Conservation (phyloP, 306 rosid species). For the Trifolium dubium region DNA sequence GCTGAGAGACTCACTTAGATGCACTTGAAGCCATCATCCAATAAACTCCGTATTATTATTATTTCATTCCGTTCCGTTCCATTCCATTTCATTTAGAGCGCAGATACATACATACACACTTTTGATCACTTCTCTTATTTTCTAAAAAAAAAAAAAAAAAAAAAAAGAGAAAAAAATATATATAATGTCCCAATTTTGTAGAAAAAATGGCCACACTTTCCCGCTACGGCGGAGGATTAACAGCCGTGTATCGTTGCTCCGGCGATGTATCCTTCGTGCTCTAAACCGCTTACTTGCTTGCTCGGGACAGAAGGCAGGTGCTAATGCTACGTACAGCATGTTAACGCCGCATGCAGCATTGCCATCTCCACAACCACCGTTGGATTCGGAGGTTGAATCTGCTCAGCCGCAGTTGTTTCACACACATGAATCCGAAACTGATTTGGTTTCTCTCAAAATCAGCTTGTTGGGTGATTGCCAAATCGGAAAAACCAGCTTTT, state of each 20-base stretch:
- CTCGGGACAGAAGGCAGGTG: slow-evolving; percentile 53
- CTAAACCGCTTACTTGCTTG: slow-evolving; percentile 59
- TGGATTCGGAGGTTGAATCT: neutral
- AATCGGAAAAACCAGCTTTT: slow-evolving; percentile 89
- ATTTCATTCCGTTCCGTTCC: neutral
- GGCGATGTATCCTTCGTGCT: slow-evolving; percentile 59
- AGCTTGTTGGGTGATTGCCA: slow-evolving; percentile 81
- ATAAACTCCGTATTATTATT: neutral
- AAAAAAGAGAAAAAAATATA: neutral
- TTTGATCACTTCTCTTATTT: slow-evolving; percentile 16
- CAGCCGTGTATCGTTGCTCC: slow-evolving; percentile 60
- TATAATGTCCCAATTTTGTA: slow-evolving; percentile 50
- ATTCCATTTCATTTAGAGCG: neutral
- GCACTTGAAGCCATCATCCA: slow-evolving; percentile 59
- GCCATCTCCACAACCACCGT: slow-evolving; percentile 30
- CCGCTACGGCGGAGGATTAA: slow-evolving; percentile 46
- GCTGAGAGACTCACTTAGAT: slow-evolving; percentile 54
- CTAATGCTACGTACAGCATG: slow-evolving; percentile 52
- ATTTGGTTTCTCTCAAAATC: slow-evolving; percentile 87
- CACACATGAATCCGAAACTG: slow-evolving; percentile 57
- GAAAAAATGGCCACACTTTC: slow-evolving; percentile 29
- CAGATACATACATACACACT: neutral
- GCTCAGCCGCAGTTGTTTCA: slow-evolving; percentile 21
- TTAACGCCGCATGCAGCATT: slow-evolving; percentile 44
- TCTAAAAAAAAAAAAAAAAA: neutral